Conservation (phyloP, 2,329 filamentous ascomycete genomes). For the Pseudopithomyces chartarum region DNA sequence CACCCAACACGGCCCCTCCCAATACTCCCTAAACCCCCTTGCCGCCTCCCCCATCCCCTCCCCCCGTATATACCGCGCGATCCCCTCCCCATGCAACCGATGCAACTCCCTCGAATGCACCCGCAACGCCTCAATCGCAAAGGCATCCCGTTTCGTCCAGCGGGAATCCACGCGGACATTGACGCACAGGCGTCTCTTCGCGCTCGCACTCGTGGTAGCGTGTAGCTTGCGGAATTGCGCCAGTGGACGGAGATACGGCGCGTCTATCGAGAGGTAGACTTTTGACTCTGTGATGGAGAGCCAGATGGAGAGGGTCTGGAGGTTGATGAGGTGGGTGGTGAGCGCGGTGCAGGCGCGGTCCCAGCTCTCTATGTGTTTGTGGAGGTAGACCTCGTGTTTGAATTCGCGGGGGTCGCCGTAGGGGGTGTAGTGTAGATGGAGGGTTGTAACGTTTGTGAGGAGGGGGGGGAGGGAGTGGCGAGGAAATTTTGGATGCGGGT, state of each 20-base stretch:
- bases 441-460: constrained; percentile 28
- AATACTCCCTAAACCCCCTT: constrained; percentile 28
- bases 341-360: constrained; percentile 22
- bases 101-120: constrained; percentile 30
- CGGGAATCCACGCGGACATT: constrained; percentile 19
- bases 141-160: constrained; percentile 12
- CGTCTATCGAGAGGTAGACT: constrained; percentile 21
- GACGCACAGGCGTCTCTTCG: constrained; percentile 13
- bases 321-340: constrained; percentile 23
- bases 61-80: constrained; percentile 31
- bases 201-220: neutral
- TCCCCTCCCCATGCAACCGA: constrained; percentile 30
- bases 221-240: constrained; percentile 30
- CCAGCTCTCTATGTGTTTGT: constrained; percentile 33
- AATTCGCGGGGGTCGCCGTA: constrained; percentile 28
- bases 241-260: constrained; percentile 32
- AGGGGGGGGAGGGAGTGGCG: constrained; percentile 18
- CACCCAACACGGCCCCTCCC: constrained; percentile 20
- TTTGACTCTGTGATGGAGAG: constrained; percentile 21
- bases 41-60: constrained; percentile 34
- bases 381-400: constrained; percentile 24
- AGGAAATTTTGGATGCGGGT: constrained; percentile 34
- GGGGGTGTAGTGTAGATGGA: constrained; percentile 36
- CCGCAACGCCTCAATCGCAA: constrained; percentile 13
- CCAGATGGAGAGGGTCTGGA: constrained; percentile 30